A percentile compares a stretch with the other conserved stretches of the same genome.
Evolutionary conservation across 2,329 filamentous ascomycete species (phyloP).

Genomic region (Trichoderma sp.): DNA sequence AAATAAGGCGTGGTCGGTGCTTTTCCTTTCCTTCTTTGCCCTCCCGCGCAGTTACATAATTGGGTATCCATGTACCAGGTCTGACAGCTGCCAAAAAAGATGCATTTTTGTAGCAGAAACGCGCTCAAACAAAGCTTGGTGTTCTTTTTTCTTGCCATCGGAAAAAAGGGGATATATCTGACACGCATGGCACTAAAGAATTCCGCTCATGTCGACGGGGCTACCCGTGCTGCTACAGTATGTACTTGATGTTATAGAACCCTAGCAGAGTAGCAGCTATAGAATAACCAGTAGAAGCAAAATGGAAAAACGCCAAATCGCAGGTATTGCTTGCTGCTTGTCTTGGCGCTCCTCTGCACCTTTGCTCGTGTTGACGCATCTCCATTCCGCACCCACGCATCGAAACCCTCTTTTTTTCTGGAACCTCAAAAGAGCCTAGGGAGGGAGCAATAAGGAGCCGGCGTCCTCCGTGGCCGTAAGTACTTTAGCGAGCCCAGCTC

Average conservation of each 20-base stretch:
- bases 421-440: not conserved
- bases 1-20: not conserved
- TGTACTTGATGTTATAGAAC: not conserved
- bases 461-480: conserved; percentile 2
- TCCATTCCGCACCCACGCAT: not conserved
- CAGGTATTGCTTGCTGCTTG: not conserved
- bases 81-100: not conserved
- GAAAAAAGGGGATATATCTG: not conserved
- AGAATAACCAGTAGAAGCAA: not conserved
- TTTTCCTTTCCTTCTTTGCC: not conserved
- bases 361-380: not conserved
- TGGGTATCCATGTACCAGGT: not conserved
- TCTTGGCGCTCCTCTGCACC: not conserved
- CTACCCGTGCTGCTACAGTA: not conserved
- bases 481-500: not conserved
- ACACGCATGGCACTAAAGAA: not conserved
- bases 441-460: not conserved
- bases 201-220: not conserved
- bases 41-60: conserved; percentile 2
- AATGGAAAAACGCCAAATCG: not conserved
- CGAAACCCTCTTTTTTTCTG: not conserved
- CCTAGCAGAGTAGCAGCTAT: not conserved
- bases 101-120: not conserved
- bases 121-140: not conserved
- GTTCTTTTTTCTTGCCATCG: not conserved